Percentiles rank a stretch among this genome's conserved stretches.
These are phyloP conservation scores for Termitomyces sp. DNA, from an alignment of 768 basidiomycete species.

Conservation along the genomic window DNA sequence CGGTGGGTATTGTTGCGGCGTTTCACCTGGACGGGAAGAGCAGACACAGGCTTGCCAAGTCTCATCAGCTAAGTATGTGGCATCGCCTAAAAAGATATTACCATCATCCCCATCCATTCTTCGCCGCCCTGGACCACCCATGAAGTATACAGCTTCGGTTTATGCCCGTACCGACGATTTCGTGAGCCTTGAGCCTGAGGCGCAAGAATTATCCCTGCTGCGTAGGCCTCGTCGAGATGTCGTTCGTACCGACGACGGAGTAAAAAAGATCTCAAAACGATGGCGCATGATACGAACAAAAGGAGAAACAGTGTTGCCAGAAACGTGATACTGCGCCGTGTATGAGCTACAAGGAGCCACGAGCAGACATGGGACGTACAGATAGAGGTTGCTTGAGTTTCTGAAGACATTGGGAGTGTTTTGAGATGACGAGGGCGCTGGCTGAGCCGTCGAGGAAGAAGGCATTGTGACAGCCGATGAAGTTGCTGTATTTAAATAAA, in stretches of 20 bases:
- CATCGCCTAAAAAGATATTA: slow-evolving; percentile 17
- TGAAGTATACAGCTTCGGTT: slow-evolving; percentile 45
- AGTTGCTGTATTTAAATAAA: not conserved
- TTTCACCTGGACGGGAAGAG: slow-evolving; percentile 28
- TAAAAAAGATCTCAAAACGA: slow-evolving; percentile 59
- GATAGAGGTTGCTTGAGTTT: slow-evolving; percentile 36
- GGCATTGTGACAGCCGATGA: slow-evolving; percentile 11
- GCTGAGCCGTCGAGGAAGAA: slow-evolving; percentile 8
- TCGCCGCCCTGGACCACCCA: slow-evolving; percentile 31
- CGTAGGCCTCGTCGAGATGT: slow-evolving; percentile 46
- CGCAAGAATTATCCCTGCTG: slow-evolving; percentile 41
- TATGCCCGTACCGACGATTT: slow-evolving; percentile 36
- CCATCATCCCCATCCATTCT: slow-evolving; percentile 46
- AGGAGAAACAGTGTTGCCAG: slow-evolving; percentile 67
- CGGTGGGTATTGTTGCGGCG: slow-evolving; percentile 20
- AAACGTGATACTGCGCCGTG: slow-evolving; percentile 48
- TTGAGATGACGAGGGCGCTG: slow-evolving; percentile 12
- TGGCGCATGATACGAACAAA: slow-evolving; percentile 55
- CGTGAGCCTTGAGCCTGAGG: slow-evolving; percentile 32
- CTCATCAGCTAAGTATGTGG: slow-evolving; percentile 2
- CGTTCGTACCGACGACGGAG: slow-evolving; percentile 52
- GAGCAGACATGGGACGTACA: slow-evolving; percentile 22
- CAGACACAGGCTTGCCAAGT: slow-evolving; percentile 30
- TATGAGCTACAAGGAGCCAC: slow-evolving; percentile 2
- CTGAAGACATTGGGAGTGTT: not conserved